These are phyloP conservation scores for Tardiomyces digboiensis DNA, from an alignment of 1,139 yeast genomes.

Conservation along the genomic window DNA sequence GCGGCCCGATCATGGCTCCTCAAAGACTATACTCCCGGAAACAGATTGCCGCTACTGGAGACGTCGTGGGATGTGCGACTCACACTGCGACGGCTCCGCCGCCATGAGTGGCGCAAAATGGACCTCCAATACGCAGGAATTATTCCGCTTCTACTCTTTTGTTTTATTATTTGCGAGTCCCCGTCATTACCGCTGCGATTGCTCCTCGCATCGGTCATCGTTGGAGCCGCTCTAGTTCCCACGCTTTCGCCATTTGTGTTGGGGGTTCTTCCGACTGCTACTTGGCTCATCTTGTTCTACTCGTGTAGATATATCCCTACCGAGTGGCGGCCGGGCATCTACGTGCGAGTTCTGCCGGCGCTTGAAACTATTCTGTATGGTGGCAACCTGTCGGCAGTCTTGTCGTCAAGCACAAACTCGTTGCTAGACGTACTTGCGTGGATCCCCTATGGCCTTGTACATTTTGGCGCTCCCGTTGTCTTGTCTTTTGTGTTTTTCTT, in stretches of 20 bases:
- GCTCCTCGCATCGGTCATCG: slow-evolving; percentile 25
- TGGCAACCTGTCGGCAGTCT: slow-evolving; percentile 78
- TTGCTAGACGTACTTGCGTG: slow-evolving; percentile 80
- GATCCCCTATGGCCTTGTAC: slow-evolving; percentile 92
- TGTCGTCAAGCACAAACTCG: slow-evolving; percentile 65
- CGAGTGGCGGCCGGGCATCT: slow-evolving; percentile 76
- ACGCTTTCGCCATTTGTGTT: slow-evolving; percentile 83
- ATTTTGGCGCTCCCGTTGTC: slow-evolving; percentile 83
- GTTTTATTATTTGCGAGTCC: slow-evolving; percentile 43
- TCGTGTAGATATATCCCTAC: slow-evolving; percentile 71
- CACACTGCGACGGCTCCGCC: slow-evolving; percentile 39
- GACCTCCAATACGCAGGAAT: slow-evolving; percentile 34
- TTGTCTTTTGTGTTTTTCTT: slow-evolving; percentile 72
- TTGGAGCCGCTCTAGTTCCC: slow-evolving; percentile 35
- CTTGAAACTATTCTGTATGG: slow-evolving; percentile 92
- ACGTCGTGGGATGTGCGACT: slow-evolving; percentile 47
- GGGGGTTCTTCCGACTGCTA: slow-evolving; percentile 74
- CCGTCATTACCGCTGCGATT: slow-evolving; percentile 41
- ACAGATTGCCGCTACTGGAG: slow-evolving; percentile 46
- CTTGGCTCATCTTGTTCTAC: slow-evolving; percentile 85
- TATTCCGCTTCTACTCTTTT: slow-evolving; percentile 32
- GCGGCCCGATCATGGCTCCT: slow-evolving; percentile 19
- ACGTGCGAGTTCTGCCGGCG: slow-evolving; percentile 87
- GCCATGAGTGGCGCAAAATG: slow-evolving; percentile 33
- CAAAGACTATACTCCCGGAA: slow-evolving; percentile 49